Percentiles rank a stretch among this genome's conserved stretches.
Conservation (phyloP, 2,329 filamentous ascomycete genomes). For the Pseudocercospora pini-densiflorae region DNA sequence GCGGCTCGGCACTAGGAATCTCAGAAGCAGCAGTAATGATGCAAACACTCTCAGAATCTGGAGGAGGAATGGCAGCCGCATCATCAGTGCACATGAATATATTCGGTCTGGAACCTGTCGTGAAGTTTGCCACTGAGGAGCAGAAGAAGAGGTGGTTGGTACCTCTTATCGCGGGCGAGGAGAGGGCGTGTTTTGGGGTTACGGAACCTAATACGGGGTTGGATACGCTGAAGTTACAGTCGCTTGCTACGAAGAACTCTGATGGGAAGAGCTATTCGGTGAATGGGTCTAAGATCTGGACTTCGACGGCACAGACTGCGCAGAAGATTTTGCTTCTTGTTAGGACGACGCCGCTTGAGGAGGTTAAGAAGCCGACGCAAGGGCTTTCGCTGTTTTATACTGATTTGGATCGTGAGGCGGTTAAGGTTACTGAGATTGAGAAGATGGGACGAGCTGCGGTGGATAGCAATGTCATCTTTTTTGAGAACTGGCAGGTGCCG, state of each 20-base stretch:
- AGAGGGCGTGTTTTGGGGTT: constrained; percentile 67
- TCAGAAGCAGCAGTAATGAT: constrained; percentile 54
- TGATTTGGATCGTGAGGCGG: constrained; percentile 42
- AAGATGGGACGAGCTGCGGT: constrained; percentile 53
- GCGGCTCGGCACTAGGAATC: constrained; percentile 48
- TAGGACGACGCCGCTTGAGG: constrained; percentile 47
- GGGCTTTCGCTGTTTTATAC: constrained; percentile 54
- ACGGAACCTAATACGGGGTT: constrained; percentile 53
- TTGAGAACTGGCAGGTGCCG: constrained; percentile 51
- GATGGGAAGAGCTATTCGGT: constrained; percentile 45
- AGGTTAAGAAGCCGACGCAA: constrained; percentile 48
- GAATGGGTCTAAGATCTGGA: constrained; percentile 52
- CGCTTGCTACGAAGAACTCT: constrained; percentile 37
- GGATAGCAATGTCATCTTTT: constrained; percentile 51
- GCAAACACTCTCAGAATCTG: constrained; percentile 53
- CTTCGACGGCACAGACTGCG: constrained; percentile 51
- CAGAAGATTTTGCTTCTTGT: constrained; percentile 52
- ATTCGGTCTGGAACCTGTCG: constrained; percentile 52
- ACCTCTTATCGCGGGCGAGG: constrained; percentile 47
- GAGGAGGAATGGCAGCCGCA: constrained; percentile 49
- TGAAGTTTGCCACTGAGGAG: constrained; percentile 50
- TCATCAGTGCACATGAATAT: constrained; percentile 55
- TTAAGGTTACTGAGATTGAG: constrained; percentile 50
- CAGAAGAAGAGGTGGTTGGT: constrained; percentile 47
- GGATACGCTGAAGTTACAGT: constrained; percentile 49